Conservation (phyloP, 1,139 yeast species). For the Nematodospora anomalae region DNA sequence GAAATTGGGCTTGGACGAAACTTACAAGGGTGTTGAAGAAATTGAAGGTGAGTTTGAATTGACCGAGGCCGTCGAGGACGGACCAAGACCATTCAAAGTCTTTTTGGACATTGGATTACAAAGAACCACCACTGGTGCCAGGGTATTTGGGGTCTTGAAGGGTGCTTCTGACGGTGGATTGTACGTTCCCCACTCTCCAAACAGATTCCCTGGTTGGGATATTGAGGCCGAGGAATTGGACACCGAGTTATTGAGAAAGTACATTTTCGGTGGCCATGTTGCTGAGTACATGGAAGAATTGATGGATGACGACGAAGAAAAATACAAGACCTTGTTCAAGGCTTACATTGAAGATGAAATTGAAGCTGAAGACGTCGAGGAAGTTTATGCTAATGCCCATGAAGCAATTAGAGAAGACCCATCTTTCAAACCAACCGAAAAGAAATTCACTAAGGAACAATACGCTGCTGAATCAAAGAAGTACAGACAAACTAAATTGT, state of each 20-base stretch:
- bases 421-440: conserved; percentile 81
- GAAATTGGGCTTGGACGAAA: conserved; percentile 97
- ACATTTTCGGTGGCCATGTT: conserved; percentile 99
- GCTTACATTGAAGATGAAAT: conserved; percentile 95
- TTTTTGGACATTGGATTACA: conserved; percentile 99
- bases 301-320: conserved; percentile 99
- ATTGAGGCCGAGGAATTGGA: conserved; percentile 97
- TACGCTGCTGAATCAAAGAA: conserved; percentile 96
- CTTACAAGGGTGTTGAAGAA: conserved; percentile 98
- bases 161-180: conserved; percentile 99
- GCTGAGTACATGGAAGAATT: conserved; percentile 99
- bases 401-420: conserved; percentile 97
- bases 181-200: conserved; percentile 98
- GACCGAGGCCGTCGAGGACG: conserved; percentile 99
- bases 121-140: conserved; percentile 99
- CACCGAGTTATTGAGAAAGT: conserved; percentile 95
- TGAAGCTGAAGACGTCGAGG: conserved; percentile 97
- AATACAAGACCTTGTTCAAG: conserved; percentile 95
- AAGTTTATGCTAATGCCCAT: conserved; percentile 92
- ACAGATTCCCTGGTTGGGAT: conserved; percentile 99
- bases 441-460: conserved; percentile 96
- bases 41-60: conserved; percentile 98
- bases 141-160: conserved; percentile 98
- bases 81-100: conserved; percentile 99
- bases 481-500: conserved; percentile 84